These are phyloP conservation scores for Gonium pectorale DNA, from an alignment of 139 green algal species.

Conservation along the genomic window DNA sequence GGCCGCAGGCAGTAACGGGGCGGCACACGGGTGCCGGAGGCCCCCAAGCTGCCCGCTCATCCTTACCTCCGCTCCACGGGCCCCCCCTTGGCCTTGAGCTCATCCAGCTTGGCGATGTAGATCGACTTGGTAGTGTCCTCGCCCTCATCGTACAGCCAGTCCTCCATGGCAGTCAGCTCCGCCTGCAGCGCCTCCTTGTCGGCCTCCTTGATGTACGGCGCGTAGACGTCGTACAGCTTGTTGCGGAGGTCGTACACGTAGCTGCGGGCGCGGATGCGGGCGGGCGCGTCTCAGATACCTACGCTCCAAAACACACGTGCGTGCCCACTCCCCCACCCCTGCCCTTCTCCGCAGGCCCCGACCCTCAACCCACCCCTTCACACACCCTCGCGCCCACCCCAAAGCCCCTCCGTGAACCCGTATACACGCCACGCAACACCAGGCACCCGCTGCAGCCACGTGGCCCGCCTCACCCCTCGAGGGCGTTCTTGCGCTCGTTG, in stretches of 20 bases:
- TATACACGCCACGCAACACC: not conserved
- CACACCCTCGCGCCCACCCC: not conserved
- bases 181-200: constrained; percentile 72
- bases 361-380: no score
- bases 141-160: constrained; percentile 99
- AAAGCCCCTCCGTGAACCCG: not conserved
- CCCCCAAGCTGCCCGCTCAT: no score
- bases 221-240: constrained; percentile 77
- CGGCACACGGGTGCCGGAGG: no score
- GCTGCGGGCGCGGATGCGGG: no score
- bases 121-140: constrained; percentile 94
- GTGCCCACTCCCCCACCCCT: no score
- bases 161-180: constrained; percentile 85
- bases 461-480: constrained; percentile 84
- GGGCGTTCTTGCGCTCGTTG: constrained; percentile 94
- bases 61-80: constrained; percentile 74
- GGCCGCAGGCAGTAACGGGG: no score
- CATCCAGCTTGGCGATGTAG: constrained; percentile 92
- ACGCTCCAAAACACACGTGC: no score
- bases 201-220: constrained; percentile 74
- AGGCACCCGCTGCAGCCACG: not conserved
- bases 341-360: no score
- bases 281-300: no score
- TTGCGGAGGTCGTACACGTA: constrained; percentile 95
- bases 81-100: constrained; percentile 81